Percentiles rank a stretch among this genome's conserved stretches.
Conservation (phyloP, 2,329 filamentous ascomycete species). For the Cladosporium colombiae region DNA sequence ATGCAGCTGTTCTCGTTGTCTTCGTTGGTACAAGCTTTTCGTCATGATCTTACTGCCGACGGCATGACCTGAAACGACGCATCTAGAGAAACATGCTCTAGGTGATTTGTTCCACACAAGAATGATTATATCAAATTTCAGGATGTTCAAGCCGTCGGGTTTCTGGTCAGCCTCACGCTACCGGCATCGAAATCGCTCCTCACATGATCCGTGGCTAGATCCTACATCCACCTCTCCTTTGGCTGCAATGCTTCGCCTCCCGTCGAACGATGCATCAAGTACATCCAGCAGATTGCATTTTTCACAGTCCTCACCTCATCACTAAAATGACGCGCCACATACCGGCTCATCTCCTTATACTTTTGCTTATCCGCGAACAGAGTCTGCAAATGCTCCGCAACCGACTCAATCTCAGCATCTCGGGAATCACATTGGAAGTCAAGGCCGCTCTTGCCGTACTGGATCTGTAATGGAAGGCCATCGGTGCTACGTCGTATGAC, state of each 20-base stretch:
- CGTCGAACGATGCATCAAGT: constrained; percentile 68
- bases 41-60: no score
- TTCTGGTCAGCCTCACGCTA: no score
- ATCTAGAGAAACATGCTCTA: no score
- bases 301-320: constrained; percentile 82
- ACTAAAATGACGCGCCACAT: constrained; percentile 65
- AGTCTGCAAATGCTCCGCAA: constrained; percentile 66
- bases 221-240: constrained; percentile 69
- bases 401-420: constrained; percentile 43
- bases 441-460: constrained; percentile 69
- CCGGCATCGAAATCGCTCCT: constrained; percentile 33
- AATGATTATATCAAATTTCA: no score
- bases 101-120: no score
- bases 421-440: constrained; percentile 72
- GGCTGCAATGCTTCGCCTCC: constrained; percentile 60
- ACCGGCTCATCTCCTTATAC: constrained; percentile 50
- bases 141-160: no score
- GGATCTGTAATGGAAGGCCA: constrained; percentile 78
- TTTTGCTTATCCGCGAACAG: constrained; percentile 66
- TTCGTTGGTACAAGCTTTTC: constrained; percentile 1
- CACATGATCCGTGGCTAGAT: constrained; percentile 69
- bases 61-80: no score
- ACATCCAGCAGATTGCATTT: constrained; percentile 75
- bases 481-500: constrained; percentile 74
- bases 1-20: constrained; percentile 18